Evolutionary conservation across 352 stramenopile genomes (phyloP).

Genomic region (Plasmopara halstedii): DNA sequence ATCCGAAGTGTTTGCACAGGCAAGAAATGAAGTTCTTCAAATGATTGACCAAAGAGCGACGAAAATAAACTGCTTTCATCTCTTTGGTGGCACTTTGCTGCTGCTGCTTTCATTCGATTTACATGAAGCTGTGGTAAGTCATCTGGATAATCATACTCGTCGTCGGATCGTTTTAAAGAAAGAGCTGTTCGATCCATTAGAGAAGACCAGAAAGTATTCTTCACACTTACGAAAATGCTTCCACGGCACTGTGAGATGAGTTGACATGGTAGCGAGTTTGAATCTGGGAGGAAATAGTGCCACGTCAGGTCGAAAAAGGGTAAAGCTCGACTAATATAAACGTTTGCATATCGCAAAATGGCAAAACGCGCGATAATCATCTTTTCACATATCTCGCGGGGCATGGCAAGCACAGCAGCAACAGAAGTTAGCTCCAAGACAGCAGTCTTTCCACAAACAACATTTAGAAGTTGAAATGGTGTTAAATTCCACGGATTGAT

Average conservation of each 20-base stretch:
- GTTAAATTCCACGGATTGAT: constrained; percentile 59
- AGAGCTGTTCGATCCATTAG: constrained; percentile 75
- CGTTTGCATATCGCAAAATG: constrained; percentile 68
- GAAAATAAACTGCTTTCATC: constrained; percentile 56
- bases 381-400: constrained; percentile 8
- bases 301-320: constrained; percentile 76
- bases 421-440: constrained; percentile 11
- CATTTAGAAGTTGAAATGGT: constrained; percentile 22
- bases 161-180: constrained; percentile 67
- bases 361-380: constrained; percentile 47
- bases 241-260: constrained; percentile 58
- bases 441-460: constrained; percentile 21
- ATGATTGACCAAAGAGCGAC: constrained; percentile 81
- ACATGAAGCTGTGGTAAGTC: constrained; percentile 79
- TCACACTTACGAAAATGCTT: constrained; percentile 70
- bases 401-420: constrained; percentile 6
- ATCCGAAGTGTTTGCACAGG: constrained; percentile 68
- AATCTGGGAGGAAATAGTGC: constrained; percentile 47
- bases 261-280: constrained; percentile 24
- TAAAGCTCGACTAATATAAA: constrained; percentile 54
- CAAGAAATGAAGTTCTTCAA: constrained; percentile 83
- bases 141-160: constrained; percentile 90
- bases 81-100: constrained; percentile 62
- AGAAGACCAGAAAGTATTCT: constrained; percentile 64
- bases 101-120: constrained; percentile 80